Evolutionary conservation across 495 filamentous ascomycete species (phyloP).

Genomic region (Lasiosphaeria ovina): DNA sequence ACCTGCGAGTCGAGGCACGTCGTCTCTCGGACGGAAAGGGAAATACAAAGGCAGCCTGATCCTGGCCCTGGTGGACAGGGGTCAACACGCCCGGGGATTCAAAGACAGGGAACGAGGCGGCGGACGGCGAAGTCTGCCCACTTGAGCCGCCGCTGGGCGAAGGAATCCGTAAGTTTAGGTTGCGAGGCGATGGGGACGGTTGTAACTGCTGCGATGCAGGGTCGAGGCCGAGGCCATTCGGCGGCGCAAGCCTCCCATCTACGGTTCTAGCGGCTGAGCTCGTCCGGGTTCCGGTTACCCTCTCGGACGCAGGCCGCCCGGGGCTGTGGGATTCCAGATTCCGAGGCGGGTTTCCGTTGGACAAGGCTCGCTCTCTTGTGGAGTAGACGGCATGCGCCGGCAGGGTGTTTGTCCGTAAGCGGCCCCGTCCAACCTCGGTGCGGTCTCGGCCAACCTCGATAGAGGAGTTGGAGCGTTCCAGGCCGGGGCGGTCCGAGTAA

Average conservation of each 20-base stretch:
- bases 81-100: slow-evolving; percentile 45
- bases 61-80: slow-evolving; percentile 37
- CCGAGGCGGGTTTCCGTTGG: slow-evolving; percentile 27
- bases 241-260: slow-evolving; percentile 33
- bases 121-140: slow-evolving; percentile 42
- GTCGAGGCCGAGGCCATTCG: slow-evolving; percentile 6
- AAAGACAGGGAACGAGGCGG: slow-evolving; percentile 43
- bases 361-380: slow-evolving; percentile 32
- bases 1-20: slow-evolving; percentile 22
- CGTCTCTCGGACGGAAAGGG: slow-evolving; percentile 26
- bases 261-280: slow-evolving; percentile 27
- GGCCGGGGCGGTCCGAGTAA: slow-evolving; percentile 59
- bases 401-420: slow-evolving; percentile 16
- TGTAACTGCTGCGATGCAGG: slow-evolving; percentile 23
- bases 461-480: slow-evolving; percentile 10
- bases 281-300: slow-evolving; percentile 13
- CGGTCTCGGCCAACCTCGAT: slow-evolving; percentile 18
- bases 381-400: slow-evolving; percentile 7
- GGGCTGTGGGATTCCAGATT: slow-evolving; percentile 18
- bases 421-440: slow-evolving; percentile 17
- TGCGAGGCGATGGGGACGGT: slow-evolving; percentile 1
- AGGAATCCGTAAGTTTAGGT: slow-evolving; percentile 36
- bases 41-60: slow-evolving; percentile 34
- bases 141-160: slow-evolving; percentile 53
- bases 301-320: slow-evolving; percentile 6